Base-by-base conservation (phyloP, 2,329 filamentous ascomycete species). In the Cladosporium sp. region DNA sequence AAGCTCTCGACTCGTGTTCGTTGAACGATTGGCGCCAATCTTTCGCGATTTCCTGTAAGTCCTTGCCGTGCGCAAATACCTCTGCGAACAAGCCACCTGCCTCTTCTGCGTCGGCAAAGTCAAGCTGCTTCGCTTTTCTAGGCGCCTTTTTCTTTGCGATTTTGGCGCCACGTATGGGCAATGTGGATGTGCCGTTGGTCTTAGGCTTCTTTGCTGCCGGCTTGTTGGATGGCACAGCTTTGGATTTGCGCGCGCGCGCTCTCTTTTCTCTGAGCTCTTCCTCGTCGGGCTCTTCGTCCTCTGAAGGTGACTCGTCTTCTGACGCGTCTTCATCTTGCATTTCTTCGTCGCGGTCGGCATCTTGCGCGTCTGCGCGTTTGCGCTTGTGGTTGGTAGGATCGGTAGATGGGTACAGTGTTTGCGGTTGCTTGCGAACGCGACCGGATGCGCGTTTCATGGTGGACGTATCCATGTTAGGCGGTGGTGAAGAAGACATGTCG, bases 391-490 rank as follows among this genome's bases (percentile, higher is more conserved):
- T 53, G 33, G 57, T 56, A 5, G 58, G 53, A 48, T 58, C 59
- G 4, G 64, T 57, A 16, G 61, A 57, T 53, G 59, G 62, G 27
- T 59, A 54, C 16, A 61, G 45, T 2, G 55, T 52, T 33, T 67
- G 62, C 3, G 67, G 60, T 48, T 64, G 64, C 51, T 64, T 64
- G 38, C 60, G 61, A 15, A 65, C 63, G 54, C 68, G 67, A 80
- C 82, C 80, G 32, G 83, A 86, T 57, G 82, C 80, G 67, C 84
- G 83, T 75, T 78, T 77, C 69, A 76, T 73, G 62, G 74, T 72
- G 53, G 72, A 69, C 54, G 75, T 72, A 54, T 56, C 56, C 32
- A 33, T 38, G 13, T 30, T 19, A 43, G 53, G 52, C 16, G 53
- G 49, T 13, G 57, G 53, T 30, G 58, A 58, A 15, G 58, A 54